These are phyloP conservation scores for Pestalotiopsis fici DNA, from an alignment of 2,329 filamentous ascomycete genomes.

Conservation along the genomic window DNA sequence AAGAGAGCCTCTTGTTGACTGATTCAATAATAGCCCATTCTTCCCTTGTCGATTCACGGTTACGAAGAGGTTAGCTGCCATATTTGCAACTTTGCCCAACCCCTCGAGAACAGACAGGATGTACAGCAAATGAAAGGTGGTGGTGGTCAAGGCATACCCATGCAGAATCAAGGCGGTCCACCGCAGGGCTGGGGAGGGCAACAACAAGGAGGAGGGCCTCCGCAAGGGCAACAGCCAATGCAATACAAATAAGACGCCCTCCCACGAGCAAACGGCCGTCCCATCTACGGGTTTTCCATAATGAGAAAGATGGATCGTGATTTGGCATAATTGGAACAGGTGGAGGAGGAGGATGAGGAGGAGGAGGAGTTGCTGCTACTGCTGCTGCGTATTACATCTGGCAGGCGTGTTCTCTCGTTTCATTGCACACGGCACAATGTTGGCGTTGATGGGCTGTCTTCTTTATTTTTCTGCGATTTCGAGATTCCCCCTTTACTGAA, in stretches of 20 bases:
- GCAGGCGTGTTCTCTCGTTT: neutral
- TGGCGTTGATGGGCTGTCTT: neutral
- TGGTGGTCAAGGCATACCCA: slow-evolving; percentile 34
- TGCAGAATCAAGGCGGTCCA: slow-evolving; percentile 34
- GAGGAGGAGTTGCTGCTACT: too few relatives aligned
- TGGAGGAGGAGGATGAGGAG: neutral
- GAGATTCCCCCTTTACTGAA: neutral
- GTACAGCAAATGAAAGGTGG: slow-evolving; percentile 53
- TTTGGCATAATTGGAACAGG: neutral
- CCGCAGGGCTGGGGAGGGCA: slow-evolving; percentile 33
- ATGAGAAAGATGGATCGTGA: neutral
- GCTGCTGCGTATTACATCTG: neutral
- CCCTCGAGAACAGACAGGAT: slow-evolving; percentile 58
- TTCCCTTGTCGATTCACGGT: slow-evolving; percentile 69
- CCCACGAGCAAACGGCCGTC: neutral
- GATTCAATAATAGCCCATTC: slow-evolving; percentile 53
- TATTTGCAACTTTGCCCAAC: slow-evolving; percentile 77
- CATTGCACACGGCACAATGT: neutral
- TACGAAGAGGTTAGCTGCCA: slow-evolving; percentile 72
- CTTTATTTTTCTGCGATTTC: neutral
- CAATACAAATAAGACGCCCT: slow-evolving; percentile 7
- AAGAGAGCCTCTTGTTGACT: neutral
- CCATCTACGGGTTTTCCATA: neutral
- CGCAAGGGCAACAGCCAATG: slow-evolving; percentile 14
- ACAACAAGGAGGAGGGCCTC: slow-evolving; percentile 10